Evolutionary conservation across 768 basidiomycete species (phyloP).

Genomic region (Lactarius akahatsu): DNA sequence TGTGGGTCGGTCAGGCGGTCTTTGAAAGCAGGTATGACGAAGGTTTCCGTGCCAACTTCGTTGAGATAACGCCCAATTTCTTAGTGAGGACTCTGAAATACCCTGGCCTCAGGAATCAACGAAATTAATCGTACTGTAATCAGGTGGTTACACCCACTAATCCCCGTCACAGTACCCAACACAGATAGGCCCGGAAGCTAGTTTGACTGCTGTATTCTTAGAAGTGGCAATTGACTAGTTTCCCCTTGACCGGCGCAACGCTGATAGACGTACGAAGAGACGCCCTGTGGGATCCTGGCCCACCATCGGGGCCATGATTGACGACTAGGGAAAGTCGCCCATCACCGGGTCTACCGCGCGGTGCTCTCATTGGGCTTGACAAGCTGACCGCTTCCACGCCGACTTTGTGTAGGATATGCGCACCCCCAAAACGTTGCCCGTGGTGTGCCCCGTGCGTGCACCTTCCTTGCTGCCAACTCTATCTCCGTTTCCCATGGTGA

Average conservation of each 20-base stretch:
- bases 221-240: not conserved
- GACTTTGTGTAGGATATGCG: constrained; percentile 1
- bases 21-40: not conserved
- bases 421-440: constrained; percentile 12
- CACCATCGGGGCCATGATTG: not conserved
- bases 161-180: not conserved
- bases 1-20: not conserved
- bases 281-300: not conserved
- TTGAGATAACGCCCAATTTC: constrained; percentile 5
- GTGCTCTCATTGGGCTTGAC: not conserved
- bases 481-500: not conserved
- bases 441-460: not conserved
- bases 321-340: not conserved
- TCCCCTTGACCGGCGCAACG: not conserved
- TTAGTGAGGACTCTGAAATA: not conserved
- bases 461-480: not conserved
- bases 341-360: not conserved
- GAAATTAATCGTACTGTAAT: not conserved
- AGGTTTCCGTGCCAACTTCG: not conserved
- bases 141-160: not conserved
- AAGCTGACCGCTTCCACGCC: constrained; percentile 9
- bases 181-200: not conserved
- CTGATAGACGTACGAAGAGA: not conserved
- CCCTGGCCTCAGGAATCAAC: constrained; percentile 8
- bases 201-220: not conserved